These are phyloP conservation scores for Lindgomyces ingoldianus DNA, from an alignment of 495 filamentous ascomycete species.

Conservation along the genomic window DNA sequence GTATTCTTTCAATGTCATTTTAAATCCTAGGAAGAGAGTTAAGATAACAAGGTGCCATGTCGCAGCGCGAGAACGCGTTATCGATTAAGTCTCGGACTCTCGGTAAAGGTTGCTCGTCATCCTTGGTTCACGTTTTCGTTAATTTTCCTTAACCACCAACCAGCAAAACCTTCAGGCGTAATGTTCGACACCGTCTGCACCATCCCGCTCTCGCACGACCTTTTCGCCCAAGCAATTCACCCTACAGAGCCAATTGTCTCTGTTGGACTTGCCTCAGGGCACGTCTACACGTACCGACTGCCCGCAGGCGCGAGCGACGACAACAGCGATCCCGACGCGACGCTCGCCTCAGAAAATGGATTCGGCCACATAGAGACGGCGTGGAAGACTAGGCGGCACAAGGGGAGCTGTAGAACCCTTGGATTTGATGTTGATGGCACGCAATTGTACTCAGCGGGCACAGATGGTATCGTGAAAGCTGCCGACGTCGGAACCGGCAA, in stretches of 20 bases:
- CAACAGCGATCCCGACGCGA: slow-evolving; percentile 44
- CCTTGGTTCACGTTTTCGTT: background rate
- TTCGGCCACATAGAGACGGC: slow-evolving; percentile 74
- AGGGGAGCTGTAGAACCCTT: slow-evolving; percentile 83
- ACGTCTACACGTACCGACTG: slow-evolving; percentile 83
- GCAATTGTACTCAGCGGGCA: slow-evolving; percentile 82
- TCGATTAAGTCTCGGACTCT: background rate
- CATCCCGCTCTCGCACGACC: slow-evolving; percentile 79
- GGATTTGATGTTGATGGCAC: slow-evolving; percentile 75
- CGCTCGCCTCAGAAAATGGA: slow-evolving; percentile 51
- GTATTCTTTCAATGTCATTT: too few species aligned
- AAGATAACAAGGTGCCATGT: background rate
- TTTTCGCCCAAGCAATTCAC: slow-evolving; percentile 88
- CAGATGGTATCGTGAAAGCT: slow-evolving; percentile 85
- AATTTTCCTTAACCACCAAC: background rate
- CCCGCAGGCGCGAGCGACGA: slow-evolving; percentile 55
- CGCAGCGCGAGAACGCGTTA: background rate
- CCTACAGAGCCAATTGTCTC: slow-evolving; percentile 79
- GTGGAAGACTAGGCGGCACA: slow-evolving; percentile 87
- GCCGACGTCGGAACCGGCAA: slow-evolving; percentile 76
- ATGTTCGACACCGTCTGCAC: slow-evolving; percentile 89
- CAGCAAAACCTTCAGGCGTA: background rate
- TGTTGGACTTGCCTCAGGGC: slow-evolving; percentile 79
- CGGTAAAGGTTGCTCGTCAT: too few species aligned
- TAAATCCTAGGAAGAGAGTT: background rate